Conservation (phyloP, 805 yeast genomes). For the Maudiozyma bulderi region DNA sequence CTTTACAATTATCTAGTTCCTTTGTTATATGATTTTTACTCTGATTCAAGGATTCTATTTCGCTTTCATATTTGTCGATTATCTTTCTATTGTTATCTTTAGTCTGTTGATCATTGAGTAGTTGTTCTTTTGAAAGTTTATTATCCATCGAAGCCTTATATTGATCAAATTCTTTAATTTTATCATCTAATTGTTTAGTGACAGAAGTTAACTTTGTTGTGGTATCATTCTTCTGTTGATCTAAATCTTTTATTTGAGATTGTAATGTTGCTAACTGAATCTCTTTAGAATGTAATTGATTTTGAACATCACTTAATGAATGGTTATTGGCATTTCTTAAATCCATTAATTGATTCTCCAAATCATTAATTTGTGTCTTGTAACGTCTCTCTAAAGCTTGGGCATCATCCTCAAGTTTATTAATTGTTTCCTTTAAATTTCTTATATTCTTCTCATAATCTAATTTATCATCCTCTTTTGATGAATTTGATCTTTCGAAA, state of each 20-base stretch:
- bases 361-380: background rate
- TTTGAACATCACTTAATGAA: background rate
- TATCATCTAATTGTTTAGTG: background rate
- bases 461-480: slow-evolving; percentile 1
- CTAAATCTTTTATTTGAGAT: background rate
- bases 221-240: background rate
- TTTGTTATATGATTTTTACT: background rate
- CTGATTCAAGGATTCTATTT: background rate
- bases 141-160: background rate
- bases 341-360: background rate
- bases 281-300: background rate
- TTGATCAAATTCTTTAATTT: background rate
- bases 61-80: background rate
- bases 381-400: background rate
- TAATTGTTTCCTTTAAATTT: background rate
- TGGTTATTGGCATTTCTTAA: background rate
- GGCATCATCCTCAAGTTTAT: background rate
- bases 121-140: background rate
- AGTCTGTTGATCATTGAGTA: background rate
- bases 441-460: background rate
- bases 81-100: background rate
- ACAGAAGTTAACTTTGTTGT: background rate
- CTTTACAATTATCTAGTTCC: background rate
- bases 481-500: background rate
- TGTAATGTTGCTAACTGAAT: background rate